A percentile compares a stretch with the other conserved stretches of the same genome.
Conservation (phyloP, 768 basidiomycete species). For the Butyriboletus loyo region DNA sequence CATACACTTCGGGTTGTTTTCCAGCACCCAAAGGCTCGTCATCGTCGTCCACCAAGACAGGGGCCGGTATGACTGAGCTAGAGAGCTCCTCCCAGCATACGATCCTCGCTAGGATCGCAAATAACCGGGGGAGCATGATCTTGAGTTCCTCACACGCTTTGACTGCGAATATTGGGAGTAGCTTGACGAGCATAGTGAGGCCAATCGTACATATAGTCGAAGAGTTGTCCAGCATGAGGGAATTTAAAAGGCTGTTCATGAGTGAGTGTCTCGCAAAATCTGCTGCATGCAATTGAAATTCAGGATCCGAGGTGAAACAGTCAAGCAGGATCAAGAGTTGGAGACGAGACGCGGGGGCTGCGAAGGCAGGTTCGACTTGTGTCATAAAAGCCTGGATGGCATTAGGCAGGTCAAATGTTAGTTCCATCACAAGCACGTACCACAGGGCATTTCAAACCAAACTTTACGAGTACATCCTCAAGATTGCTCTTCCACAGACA, state of each 20-base stretch:
- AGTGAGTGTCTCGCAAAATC: slow-evolving; percentile 61
- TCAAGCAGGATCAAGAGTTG: slow-evolving; percentile 70
- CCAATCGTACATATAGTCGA: slow-evolving; percentile 65
- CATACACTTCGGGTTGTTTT: slow-evolving; percentile 24
- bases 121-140: slow-evolving; percentile 57
- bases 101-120: slow-evolving; percentile 65
- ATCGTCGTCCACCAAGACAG: slow-evolving; percentile 36
- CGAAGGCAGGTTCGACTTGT: slow-evolving; percentile 63
- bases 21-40: background rate
- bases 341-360: slow-evolving; percentile 56
- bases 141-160: slow-evolving; percentile 56
- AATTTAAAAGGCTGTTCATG: slow-evolving; percentile 60
- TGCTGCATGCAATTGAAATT: slow-evolving; percentile 47
- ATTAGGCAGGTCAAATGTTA: slow-evolving; percentile 8
- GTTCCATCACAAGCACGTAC: slow-evolving; percentile 41
- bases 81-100: slow-evolving; percentile 71
- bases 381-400: slow-evolving; percentile 60
- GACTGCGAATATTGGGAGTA: slow-evolving; percentile 73
- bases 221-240: slow-evolving; percentile 71
- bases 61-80: slow-evolving; percentile 30
- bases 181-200: slow-evolving; percentile 61
- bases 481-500: slow-evolving; percentile 75
- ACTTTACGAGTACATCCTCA: slow-evolving; percentile 68
- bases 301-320: slow-evolving; percentile 51
- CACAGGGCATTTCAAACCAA: slow-evolving; percentile 59